These are phyloP conservation scores for Lentinus brumalis DNA, from an alignment of 768 basidiomycete species.

Conservation along the genomic window DNA sequence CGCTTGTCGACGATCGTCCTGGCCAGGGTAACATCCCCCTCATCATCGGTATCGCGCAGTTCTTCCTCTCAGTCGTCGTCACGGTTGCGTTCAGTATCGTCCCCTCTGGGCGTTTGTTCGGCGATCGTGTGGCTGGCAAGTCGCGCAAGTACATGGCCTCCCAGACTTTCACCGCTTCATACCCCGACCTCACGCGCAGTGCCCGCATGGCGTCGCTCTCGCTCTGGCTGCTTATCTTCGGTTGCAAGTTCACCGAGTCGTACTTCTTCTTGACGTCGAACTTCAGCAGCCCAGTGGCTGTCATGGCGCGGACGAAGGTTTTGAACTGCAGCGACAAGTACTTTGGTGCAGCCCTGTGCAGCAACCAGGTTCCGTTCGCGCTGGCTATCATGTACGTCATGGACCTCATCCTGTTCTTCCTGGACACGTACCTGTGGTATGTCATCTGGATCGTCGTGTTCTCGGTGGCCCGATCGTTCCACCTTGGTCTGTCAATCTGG, in stretches of 20 bases:
- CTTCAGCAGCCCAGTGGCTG: slow-evolving; percentile 94
- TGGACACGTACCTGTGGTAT: slow-evolving; percentile 99
- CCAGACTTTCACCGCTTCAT: slow-evolving; percentile 98
- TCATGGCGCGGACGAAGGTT: slow-evolving; percentile 95
- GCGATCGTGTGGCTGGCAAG: slow-evolving; percentile 96
- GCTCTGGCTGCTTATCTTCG: slow-evolving; percentile 91
- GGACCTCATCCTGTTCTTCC: slow-evolving; percentile 97
- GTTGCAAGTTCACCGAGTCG: slow-evolving; percentile 96
- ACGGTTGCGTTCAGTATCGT: slow-evolving; percentile 85
- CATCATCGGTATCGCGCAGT: slow-evolving; percentile 92
- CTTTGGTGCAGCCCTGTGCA: slow-evolving; percentile 80
- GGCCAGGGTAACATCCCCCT: slow-evolving; percentile 70
- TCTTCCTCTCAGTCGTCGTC: slow-evolving; percentile 84
- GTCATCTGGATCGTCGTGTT: slow-evolving; percentile 98
- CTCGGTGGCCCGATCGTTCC: slow-evolving; percentile 87
- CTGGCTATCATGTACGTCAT: slow-evolving; percentile 99
- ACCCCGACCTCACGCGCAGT: slow-evolving; percentile 71
- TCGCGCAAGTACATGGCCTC: slow-evolving; percentile 98
- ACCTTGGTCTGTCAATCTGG: slow-evolving; percentile 95
- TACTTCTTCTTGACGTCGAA: slow-evolving; percentile 98
- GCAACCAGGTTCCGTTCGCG: slow-evolving; percentile 92
- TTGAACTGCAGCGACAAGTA: slow-evolving; percentile 86
- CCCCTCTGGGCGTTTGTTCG: slow-evolving; percentile 98
- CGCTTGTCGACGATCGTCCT: slow-evolving; percentile 71
- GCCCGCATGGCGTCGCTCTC: slow-evolving; percentile 82